Evolutionary conservation across 805 yeast genomes (phyloP), one percentile per base, ranked within the genome.

Genomic region (Candida adriatica): DNA sequence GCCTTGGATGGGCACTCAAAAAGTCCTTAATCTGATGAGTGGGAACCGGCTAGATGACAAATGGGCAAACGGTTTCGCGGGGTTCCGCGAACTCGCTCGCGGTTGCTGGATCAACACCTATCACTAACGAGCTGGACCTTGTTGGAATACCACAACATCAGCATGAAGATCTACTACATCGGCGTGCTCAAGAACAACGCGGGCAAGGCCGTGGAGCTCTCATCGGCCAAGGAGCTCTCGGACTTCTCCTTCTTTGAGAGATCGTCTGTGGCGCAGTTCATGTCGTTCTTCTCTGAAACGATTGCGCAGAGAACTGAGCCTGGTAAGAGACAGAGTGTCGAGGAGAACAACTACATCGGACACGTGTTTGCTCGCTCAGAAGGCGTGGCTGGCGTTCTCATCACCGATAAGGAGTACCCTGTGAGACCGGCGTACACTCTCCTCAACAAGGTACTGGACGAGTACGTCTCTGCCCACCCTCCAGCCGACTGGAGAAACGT

Each of bases 381-480:
- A 58, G 97, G 96, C 4, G 53, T 90, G 21, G 82, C 94, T 15
- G 95, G 95, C 41, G 95, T 92, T 20, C 62, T 92, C 39, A 83
- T 92, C 56, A 75, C 95, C 27, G 98, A 92, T 58, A 83, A 84
- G 57, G 96, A 90, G 46, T 92, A 92, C 59, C 98, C 97, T 3
- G 90, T 86, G 19, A 73, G 98, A 55, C 97, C 96, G 10, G 97
- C 96, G 1, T 90, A 86, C 61, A 84, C 96, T 2, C 66, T 92
- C 38, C 70, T 92, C 50, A 90, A 90, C 69, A 90, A 86, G 62
- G 65, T 90, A 15, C 67, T 86, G 46, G 98, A 92, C 49, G 97
- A 90, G 58, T 92, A 85, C 59, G 62, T 90, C 34, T 67, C 88
- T 9, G 75, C 79, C 41, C 87, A 83, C 56, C 95, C 96, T 9